Conservation (phyloP, 2,329 filamentous ascomycete species). For the Neonectria punicea region DNA sequence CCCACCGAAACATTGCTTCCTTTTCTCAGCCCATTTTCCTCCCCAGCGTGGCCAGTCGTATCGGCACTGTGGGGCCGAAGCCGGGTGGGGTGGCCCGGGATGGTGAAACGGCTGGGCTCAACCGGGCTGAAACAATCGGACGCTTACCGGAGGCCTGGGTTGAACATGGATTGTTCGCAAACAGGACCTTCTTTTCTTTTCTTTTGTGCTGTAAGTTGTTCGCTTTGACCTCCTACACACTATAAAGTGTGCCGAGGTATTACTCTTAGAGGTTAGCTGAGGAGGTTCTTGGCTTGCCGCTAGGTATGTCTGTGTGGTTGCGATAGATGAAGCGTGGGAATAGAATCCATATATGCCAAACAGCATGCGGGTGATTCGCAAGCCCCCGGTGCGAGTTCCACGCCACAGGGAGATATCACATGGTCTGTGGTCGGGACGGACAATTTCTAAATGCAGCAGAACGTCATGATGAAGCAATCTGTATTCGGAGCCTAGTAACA, state of each 20-base stretch:
- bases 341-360: conserved; percentile 10
- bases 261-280: conserved; percentile 7
- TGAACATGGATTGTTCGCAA: neutral
- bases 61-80: neutral
- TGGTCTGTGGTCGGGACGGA: neutral
- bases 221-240: conserved; percentile 9
- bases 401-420: neutral
- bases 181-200: neutral
- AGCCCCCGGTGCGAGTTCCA: neutral
- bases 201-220: neutral
- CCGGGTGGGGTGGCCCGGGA: neutral
- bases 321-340: conserved; percentile 3
- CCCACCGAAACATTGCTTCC: conserved; percentile 6
- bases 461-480: neutral
- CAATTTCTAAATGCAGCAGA: neutral
- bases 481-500: neutral
- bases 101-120: conserved; percentile 11
- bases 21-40: conserved; percentile 1
- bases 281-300: neutral
- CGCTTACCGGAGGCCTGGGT: conserved; percentile 5
- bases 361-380: neutral
- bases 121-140: conserved; percentile 17
- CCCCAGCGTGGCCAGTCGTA: neutral
- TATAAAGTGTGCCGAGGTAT: conserved; percentile 2
- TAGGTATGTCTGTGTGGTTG: conserved; percentile 11